These are phyloP conservation scores for Globisporangium nagaii DNA, from an alignment of 352 stramenopile genomes.

Conservation along the genomic window DNA sequence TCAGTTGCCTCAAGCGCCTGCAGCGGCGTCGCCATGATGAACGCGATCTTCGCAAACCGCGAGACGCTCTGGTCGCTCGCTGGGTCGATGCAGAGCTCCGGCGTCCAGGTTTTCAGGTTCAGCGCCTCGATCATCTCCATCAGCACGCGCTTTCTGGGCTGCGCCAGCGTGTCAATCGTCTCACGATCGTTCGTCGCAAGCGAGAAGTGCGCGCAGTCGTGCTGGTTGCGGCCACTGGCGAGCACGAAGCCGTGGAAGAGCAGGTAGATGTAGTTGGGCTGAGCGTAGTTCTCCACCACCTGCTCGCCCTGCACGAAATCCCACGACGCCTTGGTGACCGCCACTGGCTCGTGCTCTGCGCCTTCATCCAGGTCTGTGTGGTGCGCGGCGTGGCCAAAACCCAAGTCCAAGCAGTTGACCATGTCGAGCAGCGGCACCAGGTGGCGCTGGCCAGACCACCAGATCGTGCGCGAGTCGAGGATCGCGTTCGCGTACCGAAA, in stretches of 20 bases:
- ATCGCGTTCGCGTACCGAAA: conserved; percentile 85
- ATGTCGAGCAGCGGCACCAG: conserved; percentile 93
- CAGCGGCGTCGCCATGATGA: conserved; percentile 16
- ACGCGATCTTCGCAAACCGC: conserved; percentile 22
- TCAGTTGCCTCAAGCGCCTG: conserved; percentile 3
- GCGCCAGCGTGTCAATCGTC: conserved; percentile 4
- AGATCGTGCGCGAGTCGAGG: conserved; percentile 91
- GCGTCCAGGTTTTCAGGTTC: conserved; percentile 25
- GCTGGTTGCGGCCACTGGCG: conserved; percentile 33
- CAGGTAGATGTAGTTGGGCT: conserved; percentile 93
- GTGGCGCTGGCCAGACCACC: conserved; percentile 87
- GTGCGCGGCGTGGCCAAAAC: conserved; percentile 41
- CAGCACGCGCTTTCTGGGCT: conserved; percentile 9
- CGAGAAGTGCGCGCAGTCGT: conserved; percentile 80
- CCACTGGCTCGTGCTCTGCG: conserved; percentile 16
- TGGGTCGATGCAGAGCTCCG: conserved; percentile 31
- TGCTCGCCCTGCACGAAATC: conserved; percentile 57
- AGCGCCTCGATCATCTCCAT: conserved; percentile 18
- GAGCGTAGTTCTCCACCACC: conserved; percentile 92
- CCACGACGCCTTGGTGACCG: conserved; percentile 72
- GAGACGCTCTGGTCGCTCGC: neutral
- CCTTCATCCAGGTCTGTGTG: conserved; percentile 24
- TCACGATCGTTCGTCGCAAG: conserved; percentile 17
- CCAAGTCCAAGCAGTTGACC: conserved; percentile 85
- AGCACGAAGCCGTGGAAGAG: conserved; percentile 91